Base-by-base conservation (phyloP, 768 basidiomycete species). In the Postia placenta region DNA sequence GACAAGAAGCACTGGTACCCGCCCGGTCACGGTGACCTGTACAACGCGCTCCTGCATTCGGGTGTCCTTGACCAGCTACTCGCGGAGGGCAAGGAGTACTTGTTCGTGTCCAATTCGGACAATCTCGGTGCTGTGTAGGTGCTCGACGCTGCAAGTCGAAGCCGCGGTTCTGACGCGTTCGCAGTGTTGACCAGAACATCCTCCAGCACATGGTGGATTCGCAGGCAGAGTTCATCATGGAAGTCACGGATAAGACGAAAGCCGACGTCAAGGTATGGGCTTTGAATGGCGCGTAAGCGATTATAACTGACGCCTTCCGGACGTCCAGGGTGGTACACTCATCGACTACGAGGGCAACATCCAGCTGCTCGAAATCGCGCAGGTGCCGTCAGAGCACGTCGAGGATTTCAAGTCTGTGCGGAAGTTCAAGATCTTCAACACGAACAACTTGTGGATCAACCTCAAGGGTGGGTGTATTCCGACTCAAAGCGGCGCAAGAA, bases 91-190 rank as follows among this genome's bases (percentile, higher is more conserved):
- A 96, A 95, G 67, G 92, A 97, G 71, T 97, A 95, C 71, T 80
- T 96, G 59, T 97, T 96, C 64, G 90, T 93, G 47, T 95, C 92
- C 68, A 97, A 97, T 77, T 92, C 92, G 41, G 94, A 96, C 70
- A 96, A 96, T 68, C 68, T 97, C 63, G 93, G 93, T 64, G 94
- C 92, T 54, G 84, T 86, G 84, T 87, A 69, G 57, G 81, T 71
- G 14, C n/a, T 35, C 25, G 38, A 51, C 51, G 36, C 19, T 36
- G 4, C 28, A n/a, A 23, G 2, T 27, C 38, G 6, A 17, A 9
- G 19, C 11, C 30, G 30, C 30, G 7, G 33, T 35, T 6, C 38
- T 39, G 11, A 39, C 7, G 7, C 15, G 6, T 2, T 7, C 49
- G 19, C 24, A 56, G 58, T 12, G 59, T 55, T 53, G 52, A 64